phyloP scores from a whole-genome alignment of 768 basidiomycete genomes.

The Fomitopsis pulvina region DNA sequence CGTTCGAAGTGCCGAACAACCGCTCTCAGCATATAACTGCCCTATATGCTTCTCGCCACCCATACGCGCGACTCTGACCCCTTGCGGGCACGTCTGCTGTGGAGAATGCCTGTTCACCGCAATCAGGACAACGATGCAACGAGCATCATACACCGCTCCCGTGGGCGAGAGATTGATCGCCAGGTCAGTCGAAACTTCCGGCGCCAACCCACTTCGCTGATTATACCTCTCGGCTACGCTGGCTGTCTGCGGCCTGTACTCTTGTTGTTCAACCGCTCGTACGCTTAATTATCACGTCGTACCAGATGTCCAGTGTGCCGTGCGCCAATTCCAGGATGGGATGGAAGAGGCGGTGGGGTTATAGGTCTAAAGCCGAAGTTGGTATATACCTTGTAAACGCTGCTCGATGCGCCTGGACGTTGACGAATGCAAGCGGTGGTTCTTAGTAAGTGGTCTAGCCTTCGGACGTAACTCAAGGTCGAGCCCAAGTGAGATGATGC shows the following conservation, averaged over 20 bases:
- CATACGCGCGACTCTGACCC: conserved; percentile 68
- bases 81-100: conserved; percentile 77
- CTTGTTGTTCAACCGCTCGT: too few relatives aligned
- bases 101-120: conserved; percentile 71
- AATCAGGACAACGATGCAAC: conserved; percentile 53
- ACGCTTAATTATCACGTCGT: neutral
- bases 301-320: conserved; percentile 23
- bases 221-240: neutral
- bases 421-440: neutral
- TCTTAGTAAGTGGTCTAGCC: neutral
- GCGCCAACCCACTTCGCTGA: too few relatives aligned
- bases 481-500: neutral
- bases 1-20: conserved; percentile 17
- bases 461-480: neutral
- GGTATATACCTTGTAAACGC: conserved; percentile 12
- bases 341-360: conserved; percentile 23
- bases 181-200: conserved; percentile 9
- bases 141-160: conserved; percentile 25
- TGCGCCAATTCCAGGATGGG: conserved; percentile 22
- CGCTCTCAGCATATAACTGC: conserved; percentile 61
- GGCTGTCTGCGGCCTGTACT: neutral
- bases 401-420: neutral
- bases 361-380: conserved; percentile 20
- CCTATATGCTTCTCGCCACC: conserved; percentile 78
- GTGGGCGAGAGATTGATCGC: conserved; percentile 13